These are phyloP conservation scores for Colletotrichum sansevieriae DNA, from an alignment of 2,329 filamentous ascomycete species.

Conservation along the genomic window DNA sequence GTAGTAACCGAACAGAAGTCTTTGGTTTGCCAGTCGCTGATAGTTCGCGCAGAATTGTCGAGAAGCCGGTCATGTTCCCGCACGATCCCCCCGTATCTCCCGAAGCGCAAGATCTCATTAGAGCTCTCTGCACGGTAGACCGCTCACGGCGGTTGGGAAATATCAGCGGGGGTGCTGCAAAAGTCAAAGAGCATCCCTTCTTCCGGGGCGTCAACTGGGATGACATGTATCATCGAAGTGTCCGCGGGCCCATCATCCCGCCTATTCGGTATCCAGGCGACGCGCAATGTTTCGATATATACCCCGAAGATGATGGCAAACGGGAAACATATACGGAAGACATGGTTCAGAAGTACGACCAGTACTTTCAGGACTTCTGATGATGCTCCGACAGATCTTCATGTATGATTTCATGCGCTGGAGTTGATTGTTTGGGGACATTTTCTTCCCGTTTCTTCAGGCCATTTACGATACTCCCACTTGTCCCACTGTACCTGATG, in stretches of 20 bases:
- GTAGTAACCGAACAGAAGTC: slow-evolving; percentile 44
- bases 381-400: slow-evolving; percentile 2
- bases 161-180: slow-evolving; percentile 77
- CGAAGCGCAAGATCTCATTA: slow-evolving; percentile 81
- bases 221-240: slow-evolving; percentile 73
- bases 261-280: slow-evolving; percentile 79
- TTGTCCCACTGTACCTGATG: slow-evolving; percentile 29
- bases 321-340: slow-evolving; percentile 77
- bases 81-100: slow-evolving; percentile 73
- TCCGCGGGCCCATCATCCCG: slow-evolving; percentile 80
- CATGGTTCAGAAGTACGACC: slow-evolving; percentile 76
- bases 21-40: slow-evolving; percentile 12
- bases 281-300: slow-evolving; percentile 84
- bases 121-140: slow-evolving; percentile 82
- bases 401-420: slow-evolving; percentile 19
- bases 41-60: slow-evolving; percentile 74
- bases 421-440: slow-evolving; percentile 16
- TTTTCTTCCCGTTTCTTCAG: slow-evolving; percentile 14
- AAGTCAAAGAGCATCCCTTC: slow-evolving; percentile 82
- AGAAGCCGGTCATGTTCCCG: slow-evolving; percentile 82
- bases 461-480: slow-evolving; percentile 34
- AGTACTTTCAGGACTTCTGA: slow-evolving; percentile 79
- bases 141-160: slow-evolving; percentile 83
- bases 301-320: slow-evolving; percentile 79
- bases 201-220: slow-evolving; percentile 82